Percentiles rank a stretch among this genome's conserved stretches.
phyloP scores from a whole-genome alignment of 2,329 filamentous ascomycete species.

The Verruconis gallopava region DNA sequence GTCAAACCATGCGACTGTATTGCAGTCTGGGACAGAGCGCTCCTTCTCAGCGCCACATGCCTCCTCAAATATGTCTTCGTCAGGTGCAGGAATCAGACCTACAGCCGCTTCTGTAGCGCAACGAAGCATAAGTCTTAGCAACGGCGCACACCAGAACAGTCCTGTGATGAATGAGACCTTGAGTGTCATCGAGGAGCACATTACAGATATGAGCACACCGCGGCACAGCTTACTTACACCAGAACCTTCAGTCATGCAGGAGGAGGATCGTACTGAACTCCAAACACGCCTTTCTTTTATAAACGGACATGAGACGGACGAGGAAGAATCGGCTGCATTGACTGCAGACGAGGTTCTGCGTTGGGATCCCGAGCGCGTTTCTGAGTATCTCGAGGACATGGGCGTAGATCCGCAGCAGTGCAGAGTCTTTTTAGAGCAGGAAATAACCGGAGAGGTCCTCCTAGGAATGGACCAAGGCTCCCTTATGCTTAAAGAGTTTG shows the following conservation, averaged over 20 bases:
- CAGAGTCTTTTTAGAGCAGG: constrained; percentile 87
- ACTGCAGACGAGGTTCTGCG: constrained; percentile 59
- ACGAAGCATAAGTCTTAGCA: constrained; percentile 23
- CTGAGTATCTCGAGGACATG: constrained; percentile 73
- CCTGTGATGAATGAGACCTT: constrained; percentile 88
- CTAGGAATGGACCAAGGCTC: constrained; percentile 92
- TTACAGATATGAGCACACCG: constrained; percentile 66
- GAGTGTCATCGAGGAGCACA: constrained; percentile 94
- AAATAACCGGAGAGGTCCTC: constrained; percentile 87
- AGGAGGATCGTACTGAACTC: constrained; percentile 80
- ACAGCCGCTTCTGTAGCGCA: constrained; percentile 12
- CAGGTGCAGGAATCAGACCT: neutral
- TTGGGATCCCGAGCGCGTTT: constrained; percentile 74
- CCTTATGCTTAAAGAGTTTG: constrained; percentile 88
- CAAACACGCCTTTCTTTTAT: constrained; percentile 78
- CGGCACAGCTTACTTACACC: constrained; percentile 33
- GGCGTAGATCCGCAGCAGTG: constrained; percentile 86
- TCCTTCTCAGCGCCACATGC: constrained; percentile 4
- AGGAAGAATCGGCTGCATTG: constrained; percentile 67
- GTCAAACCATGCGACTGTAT: neutral
- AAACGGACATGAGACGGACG: constrained; percentile 86
- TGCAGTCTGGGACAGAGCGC: neutral
- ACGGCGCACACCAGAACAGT: constrained; percentile 30
- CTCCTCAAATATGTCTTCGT: neutral
- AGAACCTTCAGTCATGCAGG: constrained; percentile 35